Evolutionary conservation across 148 eudicot species (phyloP), one percentile per base, ranked within the genome.

Genomic region (Fagopyrum homotropicum): DNA sequence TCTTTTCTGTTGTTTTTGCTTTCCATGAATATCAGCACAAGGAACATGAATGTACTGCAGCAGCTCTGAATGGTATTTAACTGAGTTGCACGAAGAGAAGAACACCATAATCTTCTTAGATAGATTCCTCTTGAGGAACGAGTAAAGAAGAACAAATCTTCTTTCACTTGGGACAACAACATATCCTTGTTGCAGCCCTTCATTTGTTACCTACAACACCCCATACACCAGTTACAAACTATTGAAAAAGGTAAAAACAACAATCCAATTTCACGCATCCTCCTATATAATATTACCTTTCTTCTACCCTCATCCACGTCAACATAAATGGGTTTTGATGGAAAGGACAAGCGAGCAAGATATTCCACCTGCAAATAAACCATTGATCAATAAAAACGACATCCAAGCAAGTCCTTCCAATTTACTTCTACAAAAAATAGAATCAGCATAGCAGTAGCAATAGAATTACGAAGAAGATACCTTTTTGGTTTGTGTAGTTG

Each of bases 401-500:
- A 45, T 70, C 48, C 17, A 22, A 11, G 64, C 6, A 61, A 7
- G 26, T 45, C 30, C 44, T 75, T 16, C 3, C 19, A 6, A n/a
- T 1, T 15, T 14, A n/a, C 9, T 44, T 45, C 0, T 4, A 4
- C 12, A 17, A 70, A 45, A 22, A 45, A 4, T 45, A n/a, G 43
- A 7, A 16, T 19, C 73, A 45, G 50, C 52, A 2, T 2, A 35
- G 43, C 10, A 1, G n/a, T 45, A 40, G 15, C 1, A 10, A 68
- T 16, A 35, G 0, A 7, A 29, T 22, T 22, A 22, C 26, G 26
- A 22, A 22, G 26, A 71, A n/a, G n/a, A 22, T 86, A 90, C 98
- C 96, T 92, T 89, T 77, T 92, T 86, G 47, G 94, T 95, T 83
- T 90, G 99, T n/a, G 99, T 95, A 72, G 99, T 98, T 19, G 99